Conservation (phyloP, 768 basidiomycete genomes). For the Leccinellum albellum region DNA sequence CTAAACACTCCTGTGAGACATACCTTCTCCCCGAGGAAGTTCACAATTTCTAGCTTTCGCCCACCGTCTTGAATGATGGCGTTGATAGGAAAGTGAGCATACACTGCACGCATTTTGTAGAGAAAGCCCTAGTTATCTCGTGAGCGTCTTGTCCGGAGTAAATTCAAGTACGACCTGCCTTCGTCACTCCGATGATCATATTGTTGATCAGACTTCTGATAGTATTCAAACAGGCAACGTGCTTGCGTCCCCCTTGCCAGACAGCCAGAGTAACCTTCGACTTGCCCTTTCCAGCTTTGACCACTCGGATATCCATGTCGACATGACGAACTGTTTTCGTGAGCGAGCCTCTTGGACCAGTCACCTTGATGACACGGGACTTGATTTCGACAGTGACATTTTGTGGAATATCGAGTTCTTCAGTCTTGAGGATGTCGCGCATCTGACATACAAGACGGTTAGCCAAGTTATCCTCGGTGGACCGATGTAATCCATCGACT, state of each 20-base stretch:
- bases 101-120: slow-evolving; percentile 99
- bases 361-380: slow-evolving; percentile 86
- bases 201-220: slow-evolving; percentile 94
- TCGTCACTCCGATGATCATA: slow-evolving; percentile 97
- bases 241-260: slow-evolving; percentile 98
- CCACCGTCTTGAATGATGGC: slow-evolving; percentile 85
- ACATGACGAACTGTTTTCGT: slow-evolving; percentile 91
- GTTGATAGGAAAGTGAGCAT: slow-evolving; percentile 99
- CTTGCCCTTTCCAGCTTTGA: slow-evolving; percentile 67
- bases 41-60: slow-evolving; percentile 79
- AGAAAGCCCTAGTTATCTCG: slow-evolving; percentile 74
- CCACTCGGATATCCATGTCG: slow-evolving; percentile 86
- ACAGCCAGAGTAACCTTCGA: slow-evolving; percentile 83
- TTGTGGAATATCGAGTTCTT: slow-evolving; percentile 87
- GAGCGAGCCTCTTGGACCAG: slow-evolving; percentile 89
- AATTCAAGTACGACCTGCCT: slow-evolving; percentile 44
- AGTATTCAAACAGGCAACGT: slow-evolving; percentile 96
- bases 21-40: slow-evolving; percentile 94
- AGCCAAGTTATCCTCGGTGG: slow-evolving; percentile 31
- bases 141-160: slow-evolving; percentile 3
- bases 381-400: slow-evolving; percentile 85
- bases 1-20: slow-evolving; percentile 9
- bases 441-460: slow-evolving; percentile 47
- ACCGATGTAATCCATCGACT: slow-evolving; percentile 38
- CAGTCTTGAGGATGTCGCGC: slow-evolving; percentile 90